Conservation (phyloP, 495 filamentous ascomycete species). For the Aspergillus campestris region DNA sequence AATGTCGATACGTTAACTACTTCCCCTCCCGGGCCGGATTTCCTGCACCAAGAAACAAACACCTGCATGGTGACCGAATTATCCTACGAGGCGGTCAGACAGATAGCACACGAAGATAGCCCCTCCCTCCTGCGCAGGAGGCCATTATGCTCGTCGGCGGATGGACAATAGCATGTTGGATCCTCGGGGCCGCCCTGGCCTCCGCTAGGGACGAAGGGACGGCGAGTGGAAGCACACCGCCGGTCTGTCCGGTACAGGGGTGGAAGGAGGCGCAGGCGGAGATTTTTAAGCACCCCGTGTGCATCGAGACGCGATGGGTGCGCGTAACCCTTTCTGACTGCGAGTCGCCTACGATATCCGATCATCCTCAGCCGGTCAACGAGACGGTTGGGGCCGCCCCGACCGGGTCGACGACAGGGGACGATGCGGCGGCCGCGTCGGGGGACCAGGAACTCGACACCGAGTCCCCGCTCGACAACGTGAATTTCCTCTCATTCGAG, state of each 20-base stretch:
- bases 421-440: constrained; percentile 3
- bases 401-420: constrained; percentile 1
- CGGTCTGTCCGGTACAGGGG: constrained; percentile 6
- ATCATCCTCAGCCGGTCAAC: constrained; percentile 2
- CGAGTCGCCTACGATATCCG: neutral
- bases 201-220: constrained; percentile 3
- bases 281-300: constrained; percentile 14
- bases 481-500: constrained; percentile 91
- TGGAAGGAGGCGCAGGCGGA: constrained; percentile 10
- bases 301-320: constrained; percentile 14
- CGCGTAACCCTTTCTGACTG: neutral
- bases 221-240: constrained; percentile 2
- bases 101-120: too few species aligned
- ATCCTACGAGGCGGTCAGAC: too few species aligned
- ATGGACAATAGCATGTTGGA: constrained; percentile 9
- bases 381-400: constrained; percentile 2
- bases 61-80: too few species aligned
- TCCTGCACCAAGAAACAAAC: too few species aligned
- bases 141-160: neutral
- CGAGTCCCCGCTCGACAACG: constrained; percentile 68
- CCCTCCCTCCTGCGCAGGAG: neutral
- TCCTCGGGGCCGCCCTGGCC: constrained; percentile 5
- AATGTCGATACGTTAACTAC: too few species aligned
- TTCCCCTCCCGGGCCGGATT: too few species aligned
- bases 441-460: constrained; percentile 42